Evolutionary conservation across 768 basidiomycete genomes (phyloP), one percentile per base, ranked within the genome.

Genomic region (Russula vinacea): DNA sequence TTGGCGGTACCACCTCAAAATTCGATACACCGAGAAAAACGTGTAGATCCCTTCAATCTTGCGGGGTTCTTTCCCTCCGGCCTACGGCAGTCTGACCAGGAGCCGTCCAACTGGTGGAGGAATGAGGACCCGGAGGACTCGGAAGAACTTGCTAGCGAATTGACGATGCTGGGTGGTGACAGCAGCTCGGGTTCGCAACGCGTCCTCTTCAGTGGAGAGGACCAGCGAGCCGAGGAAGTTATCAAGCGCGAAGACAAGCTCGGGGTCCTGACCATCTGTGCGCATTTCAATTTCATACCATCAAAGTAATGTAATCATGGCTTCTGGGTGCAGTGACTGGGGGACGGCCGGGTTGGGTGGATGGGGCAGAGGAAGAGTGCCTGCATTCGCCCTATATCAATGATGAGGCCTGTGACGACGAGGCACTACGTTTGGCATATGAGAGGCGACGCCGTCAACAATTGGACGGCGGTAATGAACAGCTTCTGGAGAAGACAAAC

Each of bases 1-100:
- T 33, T 62, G 10, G 42, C 42, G 19, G 56, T 17, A 22, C 58
- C 67, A 13, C 66, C 68, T 49, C 68, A 60, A 69, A 56, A 45
- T 52, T 29, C 67, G n/a, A 67, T 67, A 24, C 73, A 70, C 37
- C 68, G 70, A 37, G 67, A 64, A 39, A 75, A 74, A 57, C 67
- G 71, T 47, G 77, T 76, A 59, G 82, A 83, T 65, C 80, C 81
- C 4, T 83, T 83, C 74, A 80, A 72, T 70, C 74, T 84, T 61
- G 71, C 72, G 37, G 77, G 77, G 10, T 83, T 83, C 74, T 83
- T 82, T 70, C 81, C 83, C 5, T 68, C 78, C 11, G 67, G 67
- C 47, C 62, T 69, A 35, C 57, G 65, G 53, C 62, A 24, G 59
- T 68, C 60, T 52, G 72, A 72, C 32, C 73, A 70, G 26, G 72